Percentiles rank a stretch among this genome's conserved stretches.
phyloP scores from a whole-genome alignment of 331 rosid genomes.

The Prunus yedoensis region DNA sequence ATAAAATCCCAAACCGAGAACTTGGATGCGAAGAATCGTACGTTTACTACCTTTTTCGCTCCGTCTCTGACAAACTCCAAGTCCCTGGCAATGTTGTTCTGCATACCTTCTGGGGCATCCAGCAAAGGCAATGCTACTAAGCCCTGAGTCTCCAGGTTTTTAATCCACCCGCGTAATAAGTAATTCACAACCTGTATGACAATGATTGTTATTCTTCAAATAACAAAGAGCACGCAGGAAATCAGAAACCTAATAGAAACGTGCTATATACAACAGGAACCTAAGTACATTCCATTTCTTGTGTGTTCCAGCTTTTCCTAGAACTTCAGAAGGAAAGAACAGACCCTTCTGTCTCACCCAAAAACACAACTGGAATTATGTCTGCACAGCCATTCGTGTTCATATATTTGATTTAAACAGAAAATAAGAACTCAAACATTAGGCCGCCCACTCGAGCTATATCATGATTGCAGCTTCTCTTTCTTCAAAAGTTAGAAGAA shows the following conservation, averaged over 20 bases:
- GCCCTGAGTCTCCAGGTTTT: constrained; percentile 62
- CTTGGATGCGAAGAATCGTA: constrained; percentile 50
- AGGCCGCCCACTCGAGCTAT: background rate
- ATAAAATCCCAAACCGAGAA: constrained; percentile 60
- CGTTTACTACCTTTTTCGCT: constrained; percentile 57
- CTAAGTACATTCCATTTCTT: background rate
- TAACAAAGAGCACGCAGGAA: background rate
- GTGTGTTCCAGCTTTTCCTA: background rate
- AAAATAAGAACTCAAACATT: background rate
- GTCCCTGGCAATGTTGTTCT: constrained; percentile 38
- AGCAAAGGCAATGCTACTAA: constrained; percentile 62
- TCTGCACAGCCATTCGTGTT: background rate
- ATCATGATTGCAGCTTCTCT: background rate
- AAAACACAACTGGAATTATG: too few species aligned
- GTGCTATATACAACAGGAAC: background rate
- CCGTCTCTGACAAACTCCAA: constrained; percentile 73
- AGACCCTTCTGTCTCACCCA: background rate
- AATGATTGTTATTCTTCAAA: background rate
- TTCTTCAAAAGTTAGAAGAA: background rate
- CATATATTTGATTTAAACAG: background rate
- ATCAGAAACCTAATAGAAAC: background rate
- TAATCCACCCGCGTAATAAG: constrained; percentile 87
- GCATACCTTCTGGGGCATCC: constrained; percentile 37
- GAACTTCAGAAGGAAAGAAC: background rate
- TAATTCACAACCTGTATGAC: constrained; percentile 68